Evolutionary conservation across 2,329 filamentous ascomycete genomes (phyloP), one percentile per base, ranked within the genome.

Genomic region (Fusarium burgessii): DNA sequence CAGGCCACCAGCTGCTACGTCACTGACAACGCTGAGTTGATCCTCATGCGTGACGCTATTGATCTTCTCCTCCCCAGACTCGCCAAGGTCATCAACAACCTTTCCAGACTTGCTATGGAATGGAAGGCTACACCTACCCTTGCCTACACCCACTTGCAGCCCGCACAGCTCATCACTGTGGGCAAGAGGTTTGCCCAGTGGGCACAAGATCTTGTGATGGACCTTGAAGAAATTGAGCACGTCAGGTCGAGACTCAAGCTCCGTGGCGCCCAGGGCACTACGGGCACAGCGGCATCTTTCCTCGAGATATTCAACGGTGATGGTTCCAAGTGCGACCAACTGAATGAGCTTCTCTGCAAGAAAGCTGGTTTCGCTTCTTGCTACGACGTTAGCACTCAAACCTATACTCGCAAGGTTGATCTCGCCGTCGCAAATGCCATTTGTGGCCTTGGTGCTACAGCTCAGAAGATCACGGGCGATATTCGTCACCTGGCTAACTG

Each of bases 361-460:
- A 69, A 69, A 45, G 47, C 58, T 13, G 62, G 47, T 7, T 69
- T 69, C 45, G 25, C 50, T 15, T 60, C 50, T 18, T 59, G 68
- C 46, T 72, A 71, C 29, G 55, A 60, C 13, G 59, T 73, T 5
- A 70, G 66, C 8, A 73, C 70, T 3, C 70, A 73, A 55, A 73
- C 70, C 14, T 67, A 68, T 82, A 90, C 92, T 8, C 88, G 93
- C 67, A 95, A 96, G 82, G 91, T 97, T 56, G 94, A 97, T 78
- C 85, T 93, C 41, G 27, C 61, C 58, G 86, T 97, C 17, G 88
- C 91, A 74, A 94, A 96, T 77, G 93, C 92, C 9, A 84, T 97
- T 23, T 86, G 88, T 33, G 93, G 90, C 2, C 90, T 97, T 50
- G 94, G 93, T 33, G 88, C 93, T n/a, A 94, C 93, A 0, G 93